Percentiles rank a stretch among this genome's conserved stretches.
These are phyloP conservation scores for Penicillium psychrosexuale DNA, from an alignment of 2,329 filamentous ascomycete genomes.

Conservation along the genomic window DNA sequence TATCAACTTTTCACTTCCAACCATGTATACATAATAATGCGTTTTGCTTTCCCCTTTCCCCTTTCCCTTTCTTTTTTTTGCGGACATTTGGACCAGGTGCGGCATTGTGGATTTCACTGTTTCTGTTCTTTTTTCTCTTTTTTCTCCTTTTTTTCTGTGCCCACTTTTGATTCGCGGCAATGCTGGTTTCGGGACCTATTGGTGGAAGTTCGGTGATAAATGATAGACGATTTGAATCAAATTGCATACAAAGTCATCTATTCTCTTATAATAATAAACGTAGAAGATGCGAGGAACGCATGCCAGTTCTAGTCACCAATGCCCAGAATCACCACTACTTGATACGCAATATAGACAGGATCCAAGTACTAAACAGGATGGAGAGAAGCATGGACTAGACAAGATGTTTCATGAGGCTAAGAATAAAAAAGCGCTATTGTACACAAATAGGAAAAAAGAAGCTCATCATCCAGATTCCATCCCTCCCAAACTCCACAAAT, in stretches of 20 bases:
- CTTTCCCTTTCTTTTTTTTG: not conserved
- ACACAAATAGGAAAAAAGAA: conserved; percentile 4
- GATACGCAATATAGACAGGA: not conserved
- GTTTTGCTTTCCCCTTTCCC: not conserved
- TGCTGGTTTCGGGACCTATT: not conserved
- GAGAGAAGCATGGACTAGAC: not conserved
- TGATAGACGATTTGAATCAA: conserved; percentile 6
- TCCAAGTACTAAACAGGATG: not conserved
- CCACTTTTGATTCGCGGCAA: not conserved
- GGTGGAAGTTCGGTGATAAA: not conserved
- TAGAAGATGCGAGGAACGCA: not conserved
- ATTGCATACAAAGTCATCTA: not conserved
- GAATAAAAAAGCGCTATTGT: conserved; percentile 4
- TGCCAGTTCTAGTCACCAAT: not conserved
- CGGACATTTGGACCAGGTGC: not conserved
- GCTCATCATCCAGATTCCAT: conserved; percentile 5
- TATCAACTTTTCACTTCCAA: conserved; percentile 10
- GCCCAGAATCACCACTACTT: not conserved
- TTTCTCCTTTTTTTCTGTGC: not conserved
- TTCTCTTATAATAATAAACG: not conserved
- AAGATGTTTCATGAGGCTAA: conserved; percentile 4
- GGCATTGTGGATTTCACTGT: not conserved
- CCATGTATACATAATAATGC: conserved; percentile 22
- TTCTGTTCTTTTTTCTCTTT: not conserved
- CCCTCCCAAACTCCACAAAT: conserved; percentile 7